Evolutionary conservation across 2,329 filamentous ascomycete genomes (phyloP).

Genomic region (Aspergillus sp.): DNA sequence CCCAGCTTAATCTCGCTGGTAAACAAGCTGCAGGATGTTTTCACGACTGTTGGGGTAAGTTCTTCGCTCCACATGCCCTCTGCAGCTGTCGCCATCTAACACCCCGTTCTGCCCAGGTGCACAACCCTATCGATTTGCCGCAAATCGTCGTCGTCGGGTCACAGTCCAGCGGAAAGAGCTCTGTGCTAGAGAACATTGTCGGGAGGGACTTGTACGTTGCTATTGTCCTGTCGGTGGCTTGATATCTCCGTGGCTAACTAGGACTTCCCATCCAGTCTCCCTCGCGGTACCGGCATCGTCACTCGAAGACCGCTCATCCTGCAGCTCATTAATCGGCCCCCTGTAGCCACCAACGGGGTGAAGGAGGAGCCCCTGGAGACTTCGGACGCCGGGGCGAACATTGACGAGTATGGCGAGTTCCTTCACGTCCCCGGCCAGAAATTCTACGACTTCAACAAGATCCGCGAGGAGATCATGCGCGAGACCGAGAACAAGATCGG

Average conservation of each 20-base stretch:
- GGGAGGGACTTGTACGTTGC: constrained; percentile 87
- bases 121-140: neutral
- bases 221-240: constrained; percentile 9
- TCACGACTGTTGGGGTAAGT: constrained; percentile 83
- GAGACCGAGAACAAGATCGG: constrained; percentile 97
- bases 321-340: constrained; percentile 87
- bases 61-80: no score
- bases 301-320: constrained; percentile 92
- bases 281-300: constrained; percentile 94
- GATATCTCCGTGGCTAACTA: constrained; percentile 15
- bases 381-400: constrained; percentile 78
- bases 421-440: constrained; percentile 95
- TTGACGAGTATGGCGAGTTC: constrained; percentile 98
- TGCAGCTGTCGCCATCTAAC: no score
- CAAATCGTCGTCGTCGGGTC: neutral
- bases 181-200: constrained; percentile 63
- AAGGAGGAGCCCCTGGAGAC: constrained; percentile 54
- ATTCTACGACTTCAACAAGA: constrained; percentile 97
- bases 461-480: constrained; percentile 90
- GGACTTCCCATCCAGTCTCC: constrained; percentile 54
- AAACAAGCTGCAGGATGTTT: constrained; percentile 99
- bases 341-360: constrained; percentile 56
- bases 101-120: no score
- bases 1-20: constrained; percentile 69
- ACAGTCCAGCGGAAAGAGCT: neutral